Conservation (phyloP, 1,284 basidiomycete genomes). For the Naganishia sp. region DNA sequence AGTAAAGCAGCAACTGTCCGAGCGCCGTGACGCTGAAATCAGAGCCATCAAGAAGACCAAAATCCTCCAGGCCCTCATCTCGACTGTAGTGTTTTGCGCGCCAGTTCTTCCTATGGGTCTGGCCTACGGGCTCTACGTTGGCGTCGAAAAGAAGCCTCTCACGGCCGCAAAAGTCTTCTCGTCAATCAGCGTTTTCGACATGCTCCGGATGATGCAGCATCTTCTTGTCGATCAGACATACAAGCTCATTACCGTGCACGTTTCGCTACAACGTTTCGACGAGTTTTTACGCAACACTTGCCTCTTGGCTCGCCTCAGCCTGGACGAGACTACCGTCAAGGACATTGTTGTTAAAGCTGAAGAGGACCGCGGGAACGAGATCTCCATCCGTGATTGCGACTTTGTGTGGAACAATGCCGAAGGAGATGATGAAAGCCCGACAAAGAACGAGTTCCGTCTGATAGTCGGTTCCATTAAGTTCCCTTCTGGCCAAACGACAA, state of each 20-base stretch:
- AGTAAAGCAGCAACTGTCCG: conserved; percentile 59
- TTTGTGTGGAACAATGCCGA: conserved; percentile 20
- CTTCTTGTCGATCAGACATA: conserved; percentile 12
- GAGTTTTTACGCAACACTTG: conserved; percentile 18
- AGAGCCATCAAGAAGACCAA: conserved; percentile 55
- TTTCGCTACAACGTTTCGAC: conserved; percentile 24
- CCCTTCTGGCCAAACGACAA: conserved; percentile 61
- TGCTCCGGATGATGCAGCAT: conserved; percentile 40
- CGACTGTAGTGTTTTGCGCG: conserved; percentile 59
- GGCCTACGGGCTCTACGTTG: conserved; percentile 65
- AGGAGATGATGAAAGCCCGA: background rate
- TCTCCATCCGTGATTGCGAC: conserved; percentile 13
- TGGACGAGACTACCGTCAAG: background rate
- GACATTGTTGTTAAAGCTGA: too few relatives aligned
- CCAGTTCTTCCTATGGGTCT: conserved; percentile 67
- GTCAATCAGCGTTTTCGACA: conserved; percentile 52
- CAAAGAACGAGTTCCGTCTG: conserved; percentile 54
- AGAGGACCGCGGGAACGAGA: background rate
- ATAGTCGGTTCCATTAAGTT: conserved; percentile 61
- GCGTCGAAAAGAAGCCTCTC: conserved; percentile 56
- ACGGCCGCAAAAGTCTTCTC: conserved; percentile 55
- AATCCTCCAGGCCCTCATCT: conserved; percentile 8
- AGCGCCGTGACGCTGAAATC: conserved; percentile 63
- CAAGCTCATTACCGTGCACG: conserved; percentile 25
- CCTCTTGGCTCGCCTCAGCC: conserved; percentile 23